Conservation (phyloP, 2,329 filamentous ascomycete species). For the Penicillium sp. region DNA sequence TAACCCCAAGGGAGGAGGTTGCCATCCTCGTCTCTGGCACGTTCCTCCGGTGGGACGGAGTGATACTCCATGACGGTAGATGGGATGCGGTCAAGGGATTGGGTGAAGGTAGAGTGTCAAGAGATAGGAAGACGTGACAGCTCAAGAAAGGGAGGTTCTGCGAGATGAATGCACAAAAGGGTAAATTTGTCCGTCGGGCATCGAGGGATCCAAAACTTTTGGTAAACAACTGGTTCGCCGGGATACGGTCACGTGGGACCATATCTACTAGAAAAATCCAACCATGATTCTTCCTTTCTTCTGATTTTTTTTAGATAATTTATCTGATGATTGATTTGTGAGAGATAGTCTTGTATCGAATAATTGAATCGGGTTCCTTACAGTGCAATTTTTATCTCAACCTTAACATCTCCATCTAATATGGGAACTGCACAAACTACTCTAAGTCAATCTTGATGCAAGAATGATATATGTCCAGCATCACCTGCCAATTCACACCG, state of each 20-base stretch:
- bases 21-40: conserved; percentile 58
- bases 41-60: conserved; percentile 62
- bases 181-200: not conserved
- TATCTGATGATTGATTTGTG: not conserved
- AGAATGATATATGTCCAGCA: conserved; percentile 47
- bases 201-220: conserved; percentile 13
- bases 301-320: not conserved
- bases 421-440: not conserved
- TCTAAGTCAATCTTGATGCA: conserved; percentile 42
- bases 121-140: not conserved
- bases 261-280: not conserved
- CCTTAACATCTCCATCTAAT: not conserved
- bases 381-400: not conserved
- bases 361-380: not conserved
- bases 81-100: not conserved
- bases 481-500: conserved; percentile 48
- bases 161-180: not conserved
- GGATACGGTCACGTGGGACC: conserved; percentile 24
- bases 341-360: not conserved
- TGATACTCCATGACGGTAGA: conserved; percentile 58
- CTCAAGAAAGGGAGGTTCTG: not conserved
- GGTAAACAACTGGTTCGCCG: conserved; percentile 28
- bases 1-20: conserved; percentile 62
- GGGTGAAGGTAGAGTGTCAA: not conserved
- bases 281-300: not conserved